These are phyloP conservation scores for Saccharomycopsis amapae DNA, from an alignment of 805 yeast genomes.

Conservation along the genomic window DNA sequence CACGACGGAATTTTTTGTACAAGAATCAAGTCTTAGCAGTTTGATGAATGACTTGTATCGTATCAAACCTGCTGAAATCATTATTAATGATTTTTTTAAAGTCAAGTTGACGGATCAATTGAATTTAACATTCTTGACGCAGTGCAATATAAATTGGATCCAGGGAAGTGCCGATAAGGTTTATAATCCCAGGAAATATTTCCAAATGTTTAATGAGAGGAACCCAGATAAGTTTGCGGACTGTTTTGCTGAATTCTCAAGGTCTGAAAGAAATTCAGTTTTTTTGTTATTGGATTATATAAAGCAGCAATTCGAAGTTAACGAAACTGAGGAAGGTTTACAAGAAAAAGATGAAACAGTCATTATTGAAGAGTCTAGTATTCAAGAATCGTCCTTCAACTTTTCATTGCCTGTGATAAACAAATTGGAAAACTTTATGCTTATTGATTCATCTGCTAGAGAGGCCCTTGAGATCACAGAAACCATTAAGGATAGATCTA, in stretches of 20 bases:
- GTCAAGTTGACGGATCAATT: conserved; percentile 10
- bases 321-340: conserved; percentile 12
- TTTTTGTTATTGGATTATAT: conserved; percentile 15
- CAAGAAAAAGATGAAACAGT: background rate
- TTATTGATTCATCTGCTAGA: conserved; percentile 73
- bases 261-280: conserved; percentile 2
- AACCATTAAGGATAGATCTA: conserved; percentile 49
- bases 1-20: conserved; percentile 70
- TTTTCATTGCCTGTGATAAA: conserved; percentile 63
- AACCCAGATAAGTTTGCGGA: background rate
- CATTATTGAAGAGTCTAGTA: background rate
- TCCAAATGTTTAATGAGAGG: conserved; percentile 24
- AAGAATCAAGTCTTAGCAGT: conserved; percentile 51
- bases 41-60: conserved; percentile 68
- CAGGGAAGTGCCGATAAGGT: background rate
- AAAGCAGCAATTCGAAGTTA: conserved; percentile 17
- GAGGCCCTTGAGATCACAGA: conserved; percentile 66
- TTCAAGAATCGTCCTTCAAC: conserved; percentile 38
- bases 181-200: conserved; percentile 45
- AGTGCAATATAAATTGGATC: conserved; percentile 13
- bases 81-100: conserved; percentile 45
- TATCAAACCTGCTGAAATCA: conserved; percentile 73
- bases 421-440: conserved; percentile 47
- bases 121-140: conserved; percentile 1
- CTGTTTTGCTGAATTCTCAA: background rate